Evolutionary conservation across 495 filamentous ascomycete genomes (phyloP).

Genomic region (Hypoxylon perforatum): DNA sequence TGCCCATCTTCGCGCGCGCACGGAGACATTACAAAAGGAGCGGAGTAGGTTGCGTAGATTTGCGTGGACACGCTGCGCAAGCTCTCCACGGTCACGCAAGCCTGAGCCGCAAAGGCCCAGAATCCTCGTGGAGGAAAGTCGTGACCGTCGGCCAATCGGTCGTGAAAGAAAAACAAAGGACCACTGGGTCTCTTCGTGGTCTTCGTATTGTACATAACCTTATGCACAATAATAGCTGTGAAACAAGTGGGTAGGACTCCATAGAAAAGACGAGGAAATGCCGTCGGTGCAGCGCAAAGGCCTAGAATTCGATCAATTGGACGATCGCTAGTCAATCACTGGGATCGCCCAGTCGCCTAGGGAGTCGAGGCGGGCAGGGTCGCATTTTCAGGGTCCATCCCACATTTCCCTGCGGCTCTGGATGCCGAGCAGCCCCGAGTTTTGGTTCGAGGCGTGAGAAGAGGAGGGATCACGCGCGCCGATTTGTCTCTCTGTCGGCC

Average conservation of each 20-base stretch:
- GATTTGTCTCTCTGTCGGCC: slow-evolving; percentile 8
- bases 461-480: slow-evolving; percentile 26
- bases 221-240: slow-evolving; percentile 7
- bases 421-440: slow-evolving; percentile 38
- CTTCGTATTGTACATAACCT: no score
- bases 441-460: slow-evolving; percentile 19
- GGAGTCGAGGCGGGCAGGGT: slow-evolving; percentile 21
- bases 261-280: slow-evolving; percentile 14
- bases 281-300: slow-evolving; percentile 17
- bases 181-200: background rate
- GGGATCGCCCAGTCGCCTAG: slow-evolving; percentile 8
- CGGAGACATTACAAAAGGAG: background rate
- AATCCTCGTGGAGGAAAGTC: slow-evolving; percentile 4
- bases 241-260: slow-evolving; percentile 24
- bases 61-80: no score
- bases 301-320: slow-evolving; percentile 39
- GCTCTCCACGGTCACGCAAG: no score
- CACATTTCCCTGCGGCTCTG: slow-evolving; percentile 38
- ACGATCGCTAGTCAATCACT: background rate
- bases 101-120: slow-evolving; percentile 32
- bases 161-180: background rate
- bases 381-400: slow-evolving; percentile 43
- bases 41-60: no score
- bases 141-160: slow-evolving; percentile 17
- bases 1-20: slow-evolving; percentile 4